Conservation (phyloP, 306 rosid species). For the Pyrus bretschneideri region DNA sequence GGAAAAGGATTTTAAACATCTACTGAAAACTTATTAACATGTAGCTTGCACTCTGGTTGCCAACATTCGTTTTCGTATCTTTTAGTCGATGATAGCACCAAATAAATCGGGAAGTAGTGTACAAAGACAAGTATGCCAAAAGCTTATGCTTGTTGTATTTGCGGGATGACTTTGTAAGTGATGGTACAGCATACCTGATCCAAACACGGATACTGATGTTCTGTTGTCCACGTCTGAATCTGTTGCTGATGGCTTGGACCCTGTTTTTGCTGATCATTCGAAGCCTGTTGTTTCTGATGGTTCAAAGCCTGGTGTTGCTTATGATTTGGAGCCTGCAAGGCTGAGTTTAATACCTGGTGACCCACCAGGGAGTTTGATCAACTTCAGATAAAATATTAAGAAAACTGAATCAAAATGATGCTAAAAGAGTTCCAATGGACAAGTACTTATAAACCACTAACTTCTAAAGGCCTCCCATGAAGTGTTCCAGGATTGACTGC, state of each 20-base stretch:
- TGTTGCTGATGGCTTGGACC: neutral
- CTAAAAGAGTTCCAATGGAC: conserved; percentile 9
- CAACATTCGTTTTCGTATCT: conserved; percentile 2
- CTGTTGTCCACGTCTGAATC: conserved; percentile 17
- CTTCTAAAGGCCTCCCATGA: conserved; percentile 33
- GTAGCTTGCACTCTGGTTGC: neutral
- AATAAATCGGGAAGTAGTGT: neutral
- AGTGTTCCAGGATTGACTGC: conserved; percentile 14
- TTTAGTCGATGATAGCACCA: neutral
- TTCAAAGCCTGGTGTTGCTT: too few relatives aligned
- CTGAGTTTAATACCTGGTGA: conserved; percentile 22
- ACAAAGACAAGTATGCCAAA: neutral
- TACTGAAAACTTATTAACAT: neutral
- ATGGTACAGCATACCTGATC: conserved; percentile 9
- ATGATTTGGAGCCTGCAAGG: conserved; percentile 28
- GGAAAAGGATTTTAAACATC: neutral
- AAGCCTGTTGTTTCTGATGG: too few relatives aligned
- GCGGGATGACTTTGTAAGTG: neutral
- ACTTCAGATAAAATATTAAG: conserved; percentile 11
- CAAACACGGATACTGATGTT: conserved; percentile 21
- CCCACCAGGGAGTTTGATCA: conserved; percentile 7
- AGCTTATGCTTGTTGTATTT: neutral
- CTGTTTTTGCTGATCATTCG: too few relatives aligned
- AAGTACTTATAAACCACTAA: conserved; percentile 19
- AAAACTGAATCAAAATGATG: conserved; percentile 4